Percentiles rank a stretch among this genome's conserved stretches.
Evolutionary conservation across 176 grass and related monocot genomes (phyloP).

Genomic region (Typha latifolia): DNA sequence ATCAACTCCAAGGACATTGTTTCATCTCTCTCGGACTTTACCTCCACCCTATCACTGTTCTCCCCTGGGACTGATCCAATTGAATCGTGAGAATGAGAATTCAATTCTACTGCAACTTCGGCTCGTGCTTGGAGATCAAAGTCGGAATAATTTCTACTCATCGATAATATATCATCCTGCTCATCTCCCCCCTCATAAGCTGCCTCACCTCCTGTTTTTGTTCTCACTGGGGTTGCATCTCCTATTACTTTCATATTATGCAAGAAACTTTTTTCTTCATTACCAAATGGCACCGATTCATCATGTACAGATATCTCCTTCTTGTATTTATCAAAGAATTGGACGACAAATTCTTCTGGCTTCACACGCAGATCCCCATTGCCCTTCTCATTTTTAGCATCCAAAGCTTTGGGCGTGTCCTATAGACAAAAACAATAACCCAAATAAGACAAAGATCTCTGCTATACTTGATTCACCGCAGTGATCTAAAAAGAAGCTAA

Average conservation of each 20-base stretch:
- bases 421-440: constrained; percentile 6
- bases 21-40: constrained; percentile 7
- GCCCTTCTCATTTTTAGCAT: constrained; percentile 28
- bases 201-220: constrained; percentile 6
- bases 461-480: neutral
- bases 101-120: constrained; percentile 7
- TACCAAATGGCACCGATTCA: neutral
- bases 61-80: neutral
- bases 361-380: constrained; percentile 50
- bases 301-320: neutral
- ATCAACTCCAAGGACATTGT: constrained; percentile 6
- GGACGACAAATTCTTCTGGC: constrained; percentile 52
- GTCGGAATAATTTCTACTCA: constrained; percentile 17
- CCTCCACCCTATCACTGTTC: neutral
- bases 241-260: neutral
- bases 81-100: neutral
- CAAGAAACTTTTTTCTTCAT: neutral
- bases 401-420: constrained; percentile 23
- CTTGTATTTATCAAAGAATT: neutral
- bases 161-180: constrained; percentile 22
- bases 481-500: constrained; percentile 9
- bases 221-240: neutral
- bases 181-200: constrained; percentile 24
- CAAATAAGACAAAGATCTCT: neutral
- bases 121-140: constrained; percentile 19